Base-by-base conservation (phyloP, 2,329 filamentous ascomycete species). In the Microthyrium microscopicum region DNA sequence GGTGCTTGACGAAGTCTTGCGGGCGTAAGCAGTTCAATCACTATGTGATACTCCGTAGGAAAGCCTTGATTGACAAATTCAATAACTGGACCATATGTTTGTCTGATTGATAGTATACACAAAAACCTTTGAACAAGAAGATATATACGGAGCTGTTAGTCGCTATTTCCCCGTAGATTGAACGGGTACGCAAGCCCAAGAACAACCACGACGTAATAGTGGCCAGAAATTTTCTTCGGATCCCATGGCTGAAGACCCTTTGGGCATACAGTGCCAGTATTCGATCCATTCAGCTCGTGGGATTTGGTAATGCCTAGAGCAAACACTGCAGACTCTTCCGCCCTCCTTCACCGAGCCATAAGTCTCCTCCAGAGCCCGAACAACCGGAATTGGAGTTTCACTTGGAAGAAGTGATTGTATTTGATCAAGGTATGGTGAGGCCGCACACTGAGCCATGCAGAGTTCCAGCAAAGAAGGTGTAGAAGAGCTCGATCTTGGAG, bases 261-360 rank as follows among this genome's bases (percentile, higher is more conserved):
- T n/a, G 3, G 15, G 7, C 20, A 21, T 8, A 9, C 24, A 5
- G 29, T 41, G 33, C 39, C 39, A 41, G 28, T 41, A 42, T 18
- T 42, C 39, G 15, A 42, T 20, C 41, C 41, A 42, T 31, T 41
- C 41, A 24, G 39, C 33, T 9, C 39, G 32, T 8, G 39, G 34
- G 6, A 41, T 26, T 18, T 40, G 30, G 27, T 40, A 42, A 6
- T 30, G 9, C 8, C 26, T 22, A 6, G 39, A 35, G 37, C 54
- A 57, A 6, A 44, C 47, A 2, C 48, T 43, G 40, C 54, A 57
- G 4, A 27, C 26, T 31, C 49, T 43, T 15, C 52, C 48, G 9
- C 47, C 50, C 11, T 38, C 32, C 4, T 42, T 36, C 8, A 36
- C 29, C 5, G 33, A 29, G 9, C 18, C 19, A 12, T 18, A 13